phyloP scores from a whole-genome alignment of 805 yeast species.

The Teunomyces kruisii region DNA sequence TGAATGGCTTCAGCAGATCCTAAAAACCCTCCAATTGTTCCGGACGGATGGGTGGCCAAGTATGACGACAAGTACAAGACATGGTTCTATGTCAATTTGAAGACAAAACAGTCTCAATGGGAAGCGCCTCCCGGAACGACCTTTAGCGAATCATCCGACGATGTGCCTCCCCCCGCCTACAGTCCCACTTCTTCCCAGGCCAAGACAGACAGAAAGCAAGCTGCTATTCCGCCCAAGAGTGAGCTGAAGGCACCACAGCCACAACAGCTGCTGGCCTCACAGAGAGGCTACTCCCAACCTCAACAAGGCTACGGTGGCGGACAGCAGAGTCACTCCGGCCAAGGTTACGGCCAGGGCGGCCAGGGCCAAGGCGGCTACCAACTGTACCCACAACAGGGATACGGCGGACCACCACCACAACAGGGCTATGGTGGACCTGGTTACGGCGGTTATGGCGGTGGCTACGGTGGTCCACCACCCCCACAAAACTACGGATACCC shows the following conservation, averaged over 20 bases:
- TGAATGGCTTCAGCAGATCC: constrained; percentile 9
- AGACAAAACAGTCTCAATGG: constrained; percentile 84
- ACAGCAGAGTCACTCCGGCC: constrained; percentile 15
- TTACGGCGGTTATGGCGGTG: constrained; percentile 22
- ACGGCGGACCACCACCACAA: constrained; percentile 8
- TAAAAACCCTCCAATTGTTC: constrained; percentile 51
- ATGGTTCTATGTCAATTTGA: constrained; percentile 78
- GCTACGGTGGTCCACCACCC: constrained; percentile 15
- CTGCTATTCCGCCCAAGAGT: constrained; percentile 4
- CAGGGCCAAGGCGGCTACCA: constrained; percentile 10
- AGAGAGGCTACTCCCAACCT: too few relatives aligned
- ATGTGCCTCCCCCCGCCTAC: constrained; percentile 8
- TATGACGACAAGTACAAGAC: constrained; percentile 68
- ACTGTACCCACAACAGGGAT: constrained; percentile 7
- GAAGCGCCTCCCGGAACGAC: constrained; percentile 69
- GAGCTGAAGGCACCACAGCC: constrained; percentile 5
- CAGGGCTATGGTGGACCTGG: constrained; percentile 23
- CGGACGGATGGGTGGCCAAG: constrained; percentile 72
- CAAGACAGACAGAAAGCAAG: not conserved
- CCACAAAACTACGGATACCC: constrained; percentile 30
- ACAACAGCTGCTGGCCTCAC: not conserved
- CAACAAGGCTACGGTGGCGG: constrained; percentile 8
- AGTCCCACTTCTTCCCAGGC: not conserved
- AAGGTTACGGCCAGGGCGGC: constrained; percentile 11
- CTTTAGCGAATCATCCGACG: constrained; percentile 21